phyloP scores from a whole-genome alignment of 2,329 filamentous ascomycete genomes.

The Xylariaceae sp. region DNA sequence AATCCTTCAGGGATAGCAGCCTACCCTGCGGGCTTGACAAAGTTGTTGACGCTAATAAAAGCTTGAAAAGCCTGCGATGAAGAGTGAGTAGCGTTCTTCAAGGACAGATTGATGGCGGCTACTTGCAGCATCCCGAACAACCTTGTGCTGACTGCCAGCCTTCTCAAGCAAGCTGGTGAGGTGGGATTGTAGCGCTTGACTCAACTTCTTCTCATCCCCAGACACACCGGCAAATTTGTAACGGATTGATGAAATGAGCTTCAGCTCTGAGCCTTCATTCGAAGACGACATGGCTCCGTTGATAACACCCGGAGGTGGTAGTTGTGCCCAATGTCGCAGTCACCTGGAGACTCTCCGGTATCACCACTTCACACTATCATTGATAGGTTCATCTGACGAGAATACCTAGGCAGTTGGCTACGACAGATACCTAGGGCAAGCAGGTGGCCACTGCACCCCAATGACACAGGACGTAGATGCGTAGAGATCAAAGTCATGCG shows the following conservation, averaged over 20 bases:
- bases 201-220: constrained; percentile 79
- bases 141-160: constrained; percentile 73
- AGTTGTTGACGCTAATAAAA: constrained; percentile 51
- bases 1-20: constrained; percentile 16
- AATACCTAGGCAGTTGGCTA: too few relatives aligned
- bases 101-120: neutral
- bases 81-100: constrained; percentile 14
- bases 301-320: neutral
- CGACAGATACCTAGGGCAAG: too few relatives aligned
- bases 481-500: too few relatives aligned
- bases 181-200: constrained; percentile 73
- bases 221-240: constrained; percentile 44
- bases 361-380: too few relatives aligned
- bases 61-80: constrained; percentile 47
- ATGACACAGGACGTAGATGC: too few relatives aligned
- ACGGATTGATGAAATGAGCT: constrained; percentile 33
- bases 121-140: constrained; percentile 60
- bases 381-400: too few relatives aligned
- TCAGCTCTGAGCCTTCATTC: constrained; percentile 30
- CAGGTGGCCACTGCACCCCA: too few relatives aligned
- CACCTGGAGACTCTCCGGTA: too few relatives aligned
- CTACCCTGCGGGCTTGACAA: constrained; percentile 51
- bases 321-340: neutral
- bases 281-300: constrained; percentile 27
- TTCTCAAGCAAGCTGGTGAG: constrained; percentile 82